A percentile compares a stretch with the other conserved stretches of the same genome.
phyloP scores from a whole-genome alignment of 2,329 filamentous ascomycete genomes.

The Cadophora luteo-olivacea region DNA sequence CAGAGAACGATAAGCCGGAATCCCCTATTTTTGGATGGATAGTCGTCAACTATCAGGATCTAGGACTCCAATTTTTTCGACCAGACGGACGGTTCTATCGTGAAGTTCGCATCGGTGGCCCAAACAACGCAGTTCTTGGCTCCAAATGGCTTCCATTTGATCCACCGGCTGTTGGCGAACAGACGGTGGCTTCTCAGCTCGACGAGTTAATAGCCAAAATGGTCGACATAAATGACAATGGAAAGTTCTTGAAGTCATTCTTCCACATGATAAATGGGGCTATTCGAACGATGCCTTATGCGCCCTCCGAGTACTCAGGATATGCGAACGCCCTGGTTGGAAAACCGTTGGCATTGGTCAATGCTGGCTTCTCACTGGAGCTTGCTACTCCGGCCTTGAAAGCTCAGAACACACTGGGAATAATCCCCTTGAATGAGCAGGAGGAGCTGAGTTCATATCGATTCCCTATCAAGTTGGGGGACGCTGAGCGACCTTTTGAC shows the following conservation, averaged over 20 bases:
- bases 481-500: constrained; percentile 24
- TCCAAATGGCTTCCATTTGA: constrained; percentile 48
- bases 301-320: not conserved
- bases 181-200: not conserved
- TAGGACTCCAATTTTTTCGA: constrained; percentile 50
- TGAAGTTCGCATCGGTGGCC: constrained; percentile 48
- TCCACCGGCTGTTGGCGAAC: constrained; percentile 21
- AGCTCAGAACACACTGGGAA: not conserved
- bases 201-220: not conserved
- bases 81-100: constrained; percentile 51
- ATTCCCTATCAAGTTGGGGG: constrained; percentile 14
- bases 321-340: constrained; percentile 36
- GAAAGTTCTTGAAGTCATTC: constrained; percentile 3
- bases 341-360: constrained; percentile 50
- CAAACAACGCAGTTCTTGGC: constrained; percentile 25
- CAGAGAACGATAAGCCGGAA: constrained; percentile 35
- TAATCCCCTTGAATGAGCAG: not conserved
- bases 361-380: constrained; percentile 50
- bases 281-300: constrained; percentile 4
- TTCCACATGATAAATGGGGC: constrained; percentile 10
- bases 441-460: not conserved
- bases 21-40: constrained; percentile 53
- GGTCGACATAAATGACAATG: not conserved
- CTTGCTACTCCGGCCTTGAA: constrained; percentile 32
- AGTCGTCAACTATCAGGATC: constrained; percentile 50